A percentile compares a stretch with the other conserved stretches of the same genome.
Evolutionary conservation across 1,284 basidiomycete species (phyloP).

Genomic region (Marasmius tenuissimus): DNA sequence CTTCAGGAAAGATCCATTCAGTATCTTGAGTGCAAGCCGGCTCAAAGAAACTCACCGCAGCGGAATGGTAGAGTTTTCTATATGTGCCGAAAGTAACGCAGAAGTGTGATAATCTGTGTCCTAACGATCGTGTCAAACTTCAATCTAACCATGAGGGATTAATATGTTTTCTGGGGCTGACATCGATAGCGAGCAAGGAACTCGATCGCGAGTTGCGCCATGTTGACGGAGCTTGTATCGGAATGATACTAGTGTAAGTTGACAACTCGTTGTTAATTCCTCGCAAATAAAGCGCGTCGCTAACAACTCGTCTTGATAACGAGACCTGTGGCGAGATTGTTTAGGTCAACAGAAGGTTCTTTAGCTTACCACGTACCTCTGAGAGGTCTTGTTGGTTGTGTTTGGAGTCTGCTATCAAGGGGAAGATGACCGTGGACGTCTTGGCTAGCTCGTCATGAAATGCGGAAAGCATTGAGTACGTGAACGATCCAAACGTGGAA

Average conservation of each 20-base stretch:
- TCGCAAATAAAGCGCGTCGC: conserved; percentile 62
- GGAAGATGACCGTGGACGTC: conserved; percentile 52
- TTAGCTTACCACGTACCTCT: conserved; percentile 38
- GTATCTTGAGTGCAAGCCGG: neutral
- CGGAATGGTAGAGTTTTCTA: conserved; percentile 66
- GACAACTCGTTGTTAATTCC: conserved; percentile 47
- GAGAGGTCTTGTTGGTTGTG: conserved; percentile 35
- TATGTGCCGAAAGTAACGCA: conserved; percentile 64
- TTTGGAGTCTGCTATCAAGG: conserved; percentile 50
- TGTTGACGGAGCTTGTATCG: conserved; percentile 47
- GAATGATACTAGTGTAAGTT: conserved; percentile 45
- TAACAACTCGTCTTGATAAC: conserved; percentile 40
- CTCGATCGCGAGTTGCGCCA: conserved; percentile 49
- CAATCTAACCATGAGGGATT: conserved; percentile 10
- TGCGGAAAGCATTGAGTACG: conserved; percentile 50
- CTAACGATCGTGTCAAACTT: conserved; percentile 30
- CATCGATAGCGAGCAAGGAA: conserved; percentile 34
- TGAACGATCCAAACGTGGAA: conserved; percentile 63
- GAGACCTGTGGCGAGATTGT: conserved; percentile 12
- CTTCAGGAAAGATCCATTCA: conserved; percentile 22
- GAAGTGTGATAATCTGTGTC: conserved; percentile 52
- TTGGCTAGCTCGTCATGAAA: conserved; percentile 69
- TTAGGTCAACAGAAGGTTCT: conserved; percentile 10
- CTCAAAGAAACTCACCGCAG: conserved; percentile 44
- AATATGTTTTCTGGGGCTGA: conserved; percentile 27